Conservation (phyloP, 1,139 yeast species). For the Nakaseomyces sp. region DNA sequence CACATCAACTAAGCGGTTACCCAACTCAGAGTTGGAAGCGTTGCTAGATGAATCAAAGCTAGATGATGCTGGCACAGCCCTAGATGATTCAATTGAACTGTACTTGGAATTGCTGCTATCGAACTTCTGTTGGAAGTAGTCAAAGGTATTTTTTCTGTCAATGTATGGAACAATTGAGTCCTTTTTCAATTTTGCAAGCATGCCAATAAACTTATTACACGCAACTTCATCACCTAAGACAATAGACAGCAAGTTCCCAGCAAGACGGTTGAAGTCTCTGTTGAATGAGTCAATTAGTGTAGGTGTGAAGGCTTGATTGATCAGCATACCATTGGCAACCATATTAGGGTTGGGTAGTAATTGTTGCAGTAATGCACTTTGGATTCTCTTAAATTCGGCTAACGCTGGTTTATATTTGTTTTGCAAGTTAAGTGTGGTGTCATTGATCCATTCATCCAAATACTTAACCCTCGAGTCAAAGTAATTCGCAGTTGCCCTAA, state of each 20-base stretch:
- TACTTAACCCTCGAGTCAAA: constrained; percentile 55
- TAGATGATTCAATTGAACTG: constrained; percentile 1
- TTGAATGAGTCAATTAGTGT: constrained; percentile 50
- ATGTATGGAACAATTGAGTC: constrained; percentile 46
- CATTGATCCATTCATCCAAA: constrained; percentile 63
- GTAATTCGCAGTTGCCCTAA: constrained; percentile 70
- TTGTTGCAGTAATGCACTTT: constrained; percentile 41
- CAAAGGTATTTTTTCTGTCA: constrained; percentile 48
- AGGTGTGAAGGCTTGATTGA: constrained; percentile 62
- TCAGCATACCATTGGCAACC: constrained; percentile 57
- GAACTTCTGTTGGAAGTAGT: constrained; percentile 54
- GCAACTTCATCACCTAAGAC: constrained; percentile 15
- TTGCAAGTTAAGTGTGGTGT: constrained; percentile 44
- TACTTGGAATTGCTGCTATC: constrained; percentile 35
- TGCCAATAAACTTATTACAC: constrained; percentile 14
- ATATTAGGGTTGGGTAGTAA: constrained; percentile 44
- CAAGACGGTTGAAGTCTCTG: constrained; percentile 39
- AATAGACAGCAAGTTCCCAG: constrained; percentile 15
- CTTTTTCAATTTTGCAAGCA: constrained; percentile 22
- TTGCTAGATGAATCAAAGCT: constrained; percentile 47
- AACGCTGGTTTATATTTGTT: constrained; percentile 41
- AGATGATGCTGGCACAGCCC: constrained; percentile 32
- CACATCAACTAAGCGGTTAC: neutral
- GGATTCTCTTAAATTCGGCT: constrained; percentile 44
- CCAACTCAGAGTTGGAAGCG: constrained; percentile 39